Percentiles rank a stretch among this genome's conserved stretches.
Evolutionary conservation across 345 rosid genomes (phyloP).

Genomic region (Dipteronia sinensis): DNA sequence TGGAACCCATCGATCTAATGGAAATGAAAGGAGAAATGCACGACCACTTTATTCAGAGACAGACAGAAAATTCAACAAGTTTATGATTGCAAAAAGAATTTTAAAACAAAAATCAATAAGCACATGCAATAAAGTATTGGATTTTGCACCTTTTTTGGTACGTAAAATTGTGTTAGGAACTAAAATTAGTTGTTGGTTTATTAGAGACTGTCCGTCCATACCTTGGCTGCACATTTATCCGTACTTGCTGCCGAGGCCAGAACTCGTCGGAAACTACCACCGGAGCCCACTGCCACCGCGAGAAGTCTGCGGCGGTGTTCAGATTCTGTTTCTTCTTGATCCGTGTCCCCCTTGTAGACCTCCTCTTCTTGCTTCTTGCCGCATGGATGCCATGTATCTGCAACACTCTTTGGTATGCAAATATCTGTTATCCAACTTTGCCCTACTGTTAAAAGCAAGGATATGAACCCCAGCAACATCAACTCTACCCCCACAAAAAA

Average conservation of each 20-base stretch:
- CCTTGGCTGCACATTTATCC: constrained; percentile 58
- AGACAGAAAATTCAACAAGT: too few relatives aligned
- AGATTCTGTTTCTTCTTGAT: constrained; percentile 12
- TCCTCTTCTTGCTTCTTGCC: neutral
- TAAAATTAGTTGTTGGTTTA: neutral
- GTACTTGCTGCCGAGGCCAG: constrained; percentile 45
- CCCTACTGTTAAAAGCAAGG: constrained; percentile 71
- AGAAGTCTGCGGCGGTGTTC: constrained; percentile 59
- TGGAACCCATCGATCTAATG: too few relatives aligned
- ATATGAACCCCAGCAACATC: constrained; percentile 86
- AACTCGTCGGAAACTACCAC: constrained; percentile 46
- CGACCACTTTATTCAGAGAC: too few relatives aligned
- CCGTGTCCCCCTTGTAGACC: neutral
- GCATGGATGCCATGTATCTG: constrained; percentile 78
- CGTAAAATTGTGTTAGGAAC: neutral
- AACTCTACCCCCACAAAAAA: constrained; percentile 54
- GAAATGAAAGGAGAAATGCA: too few relatives aligned
- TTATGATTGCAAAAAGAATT: neutral
- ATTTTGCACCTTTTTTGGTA: neutral
- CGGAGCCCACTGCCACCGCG: constrained; percentile 14
- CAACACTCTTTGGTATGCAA: constrained; percentile 59
- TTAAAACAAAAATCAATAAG: neutral
- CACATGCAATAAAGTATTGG: neutral
- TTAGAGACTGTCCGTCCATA: neutral
- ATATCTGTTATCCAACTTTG: constrained; percentile 49